Conservation (phyloP, 2,329 filamentous ascomycete species). For the Colletotrichum lupini region DNA sequence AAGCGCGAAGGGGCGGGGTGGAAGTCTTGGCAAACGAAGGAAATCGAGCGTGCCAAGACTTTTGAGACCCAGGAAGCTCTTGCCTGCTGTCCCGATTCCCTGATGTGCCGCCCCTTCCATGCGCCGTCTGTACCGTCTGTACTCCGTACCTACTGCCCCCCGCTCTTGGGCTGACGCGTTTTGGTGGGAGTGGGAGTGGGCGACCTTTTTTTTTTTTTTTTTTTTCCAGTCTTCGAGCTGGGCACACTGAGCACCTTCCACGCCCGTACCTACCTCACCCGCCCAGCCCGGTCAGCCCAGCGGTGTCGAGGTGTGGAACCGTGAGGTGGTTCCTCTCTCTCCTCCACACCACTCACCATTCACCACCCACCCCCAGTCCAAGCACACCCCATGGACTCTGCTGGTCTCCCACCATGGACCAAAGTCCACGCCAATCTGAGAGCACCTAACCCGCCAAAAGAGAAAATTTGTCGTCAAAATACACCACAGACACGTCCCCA, state of each 20-base stretch:
- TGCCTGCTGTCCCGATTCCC: constrained; percentile 6
- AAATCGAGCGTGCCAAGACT: constrained; percentile 34
- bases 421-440: constrained; percentile 24
- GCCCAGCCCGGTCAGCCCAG: not conserved
- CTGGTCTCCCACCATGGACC: not conserved
- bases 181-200: constrained; percentile 26
- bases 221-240: not conserved
- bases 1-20: constrained; percentile 35
- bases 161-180: constrained; percentile 33
- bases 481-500: constrained; percentile 28
- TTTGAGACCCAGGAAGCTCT: constrained; percentile 32
- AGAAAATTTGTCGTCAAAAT: constrained; percentile 24
- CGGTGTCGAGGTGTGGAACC: not conserved
- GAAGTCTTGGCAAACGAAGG: constrained; percentile 35
- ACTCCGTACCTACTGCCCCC: not conserved
- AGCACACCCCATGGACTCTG: constrained; percentile 19
- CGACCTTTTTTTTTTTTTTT: not conserved
- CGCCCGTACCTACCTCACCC: not conserved
- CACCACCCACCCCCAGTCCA: constrained; percentile 18
- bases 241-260: not conserved
- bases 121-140: no score
- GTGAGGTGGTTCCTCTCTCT: not conserved
- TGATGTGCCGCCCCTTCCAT: constrained; percentile 1
- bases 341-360: not conserved
- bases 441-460: constrained; percentile 25